Conservation (phyloP, 2,329 filamentous ascomycete species). For the Monosporascus sp. region DNA sequence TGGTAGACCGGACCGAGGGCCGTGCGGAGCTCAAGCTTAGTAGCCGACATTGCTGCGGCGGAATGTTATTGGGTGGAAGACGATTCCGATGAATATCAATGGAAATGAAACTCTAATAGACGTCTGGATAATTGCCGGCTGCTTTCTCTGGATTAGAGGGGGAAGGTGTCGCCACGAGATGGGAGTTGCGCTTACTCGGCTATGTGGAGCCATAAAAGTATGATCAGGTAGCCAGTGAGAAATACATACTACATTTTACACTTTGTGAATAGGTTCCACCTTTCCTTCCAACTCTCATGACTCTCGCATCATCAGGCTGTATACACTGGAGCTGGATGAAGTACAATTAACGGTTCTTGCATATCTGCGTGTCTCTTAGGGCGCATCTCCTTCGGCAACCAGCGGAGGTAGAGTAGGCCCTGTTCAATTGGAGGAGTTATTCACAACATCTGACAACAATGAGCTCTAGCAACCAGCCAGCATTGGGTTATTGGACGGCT, state of each 20-base stretch:
- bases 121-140: no score
- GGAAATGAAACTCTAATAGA: not conserved
- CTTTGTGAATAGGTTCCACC: not conserved
- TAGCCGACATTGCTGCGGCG: conserved; percentile 16
- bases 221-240: not conserved
- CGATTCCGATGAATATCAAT: not conserved
- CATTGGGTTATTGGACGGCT: no score
- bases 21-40: conserved; percentile 27
- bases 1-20: conserved; percentile 28
- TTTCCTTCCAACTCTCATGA: not conserved
- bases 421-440: no score
- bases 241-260: not conserved
- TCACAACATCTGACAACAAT: no score
- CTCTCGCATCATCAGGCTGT: not conserved
- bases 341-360: not conserved
- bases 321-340: not conserved
- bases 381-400: conserved; percentile 20
- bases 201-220: not conserved
- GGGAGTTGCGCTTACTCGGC: not conserved
- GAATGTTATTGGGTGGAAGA: not conserved
- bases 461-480: no score
- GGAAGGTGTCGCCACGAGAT: not conserved
- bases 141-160: not conserved
- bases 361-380: not conserved
- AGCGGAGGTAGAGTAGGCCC: conserved; percentile 6